phyloP scores from a whole-genome alignment of 192 early-diverging fungal genomes.

The Gaertneriomyces sp. region DNA sequence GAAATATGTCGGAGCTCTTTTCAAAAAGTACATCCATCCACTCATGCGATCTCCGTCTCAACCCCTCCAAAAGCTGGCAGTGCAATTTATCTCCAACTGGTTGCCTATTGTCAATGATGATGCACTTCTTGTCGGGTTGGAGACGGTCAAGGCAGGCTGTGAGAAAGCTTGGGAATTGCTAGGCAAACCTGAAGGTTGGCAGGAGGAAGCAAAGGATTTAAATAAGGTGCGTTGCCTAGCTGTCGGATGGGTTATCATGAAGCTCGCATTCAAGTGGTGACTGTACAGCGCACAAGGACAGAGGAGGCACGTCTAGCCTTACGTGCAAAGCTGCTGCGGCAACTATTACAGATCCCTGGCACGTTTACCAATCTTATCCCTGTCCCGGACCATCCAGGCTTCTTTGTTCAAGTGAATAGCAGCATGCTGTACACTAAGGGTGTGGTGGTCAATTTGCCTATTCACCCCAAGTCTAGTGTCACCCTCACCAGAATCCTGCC shows the following conservation, averaged over 20 bases:
- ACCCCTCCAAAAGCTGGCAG: slow-evolving; percentile 43
- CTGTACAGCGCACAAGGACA: slow-evolving; percentile 6
- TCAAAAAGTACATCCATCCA: slow-evolving; percentile 47
- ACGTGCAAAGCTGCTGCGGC: slow-evolving; percentile 45
- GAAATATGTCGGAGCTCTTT: slow-evolving; percentile 54
- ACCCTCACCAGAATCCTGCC: slow-evolving; percentile 49
- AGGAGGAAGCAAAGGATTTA: too few species aligned
- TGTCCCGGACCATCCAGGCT: slow-evolving; percentile 47
- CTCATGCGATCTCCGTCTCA: slow-evolving; percentile 39
- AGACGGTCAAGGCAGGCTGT: slow-evolving; percentile 42
- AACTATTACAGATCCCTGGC: slow-evolving; percentile 47
- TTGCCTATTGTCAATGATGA: slow-evolving; percentile 53
- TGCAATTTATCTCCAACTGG: slow-evolving; percentile 58
- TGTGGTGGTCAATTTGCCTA: slow-evolving; percentile 49
- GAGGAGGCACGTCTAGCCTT: slow-evolving; percentile 49
- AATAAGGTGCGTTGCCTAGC: too few species aligned
- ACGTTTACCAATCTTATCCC: slow-evolving; percentile 44
- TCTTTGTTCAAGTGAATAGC: slow-evolving; percentile 48
- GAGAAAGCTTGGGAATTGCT: slow-evolving; percentile 10
- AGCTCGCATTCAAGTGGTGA: not conserved
- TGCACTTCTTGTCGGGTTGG: slow-evolving; percentile 43
- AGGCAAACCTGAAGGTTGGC: not conserved
- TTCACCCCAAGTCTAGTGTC: slow-evolving; percentile 55
- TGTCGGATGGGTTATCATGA: not conserved
- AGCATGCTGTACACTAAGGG: slow-evolving; percentile 47